A percentile compares a stretch with the other conserved stretches of the same genome.
These are phyloP conservation scores for Aegilops bicornis DNA, from an alignment of 176 grass and related monocot species.

Conservation along the genomic window DNA sequence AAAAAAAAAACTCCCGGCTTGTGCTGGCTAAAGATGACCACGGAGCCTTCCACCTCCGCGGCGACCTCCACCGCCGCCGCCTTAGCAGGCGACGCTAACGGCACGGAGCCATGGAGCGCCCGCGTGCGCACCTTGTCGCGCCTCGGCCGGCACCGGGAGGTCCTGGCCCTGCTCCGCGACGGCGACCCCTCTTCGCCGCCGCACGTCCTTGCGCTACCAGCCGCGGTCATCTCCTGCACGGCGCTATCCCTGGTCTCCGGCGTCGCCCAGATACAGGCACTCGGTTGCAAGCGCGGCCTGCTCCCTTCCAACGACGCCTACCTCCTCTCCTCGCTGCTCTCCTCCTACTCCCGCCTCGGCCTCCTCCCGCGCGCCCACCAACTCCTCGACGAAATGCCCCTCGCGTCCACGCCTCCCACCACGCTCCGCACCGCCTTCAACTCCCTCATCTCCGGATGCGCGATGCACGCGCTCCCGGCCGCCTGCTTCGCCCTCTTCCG, in stretches of 20 bases:
- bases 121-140: slow-evolving; percentile 38
- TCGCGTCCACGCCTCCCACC: slow-evolving; percentile 18
- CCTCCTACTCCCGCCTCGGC: slow-evolving; percentile 53
- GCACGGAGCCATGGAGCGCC: slow-evolving; percentile 39
- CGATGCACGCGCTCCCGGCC: slow-evolving; percentile 29
- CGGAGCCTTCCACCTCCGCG: slow-evolving; percentile 23
- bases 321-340: slow-evolving; percentile 54
- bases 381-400: slow-evolving; percentile 60
- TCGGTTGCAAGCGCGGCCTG: slow-evolving; percentile 51
- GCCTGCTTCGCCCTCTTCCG: slow-evolving; percentile 46
- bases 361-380: slow-evolving; percentile 47
- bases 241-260: slow-evolving; percentile 40
- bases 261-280: slow-evolving; percentile 50
- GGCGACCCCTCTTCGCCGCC: slow-evolving; percentile 35
- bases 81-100: neutral
- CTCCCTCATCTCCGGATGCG: slow-evolving; percentile 64
- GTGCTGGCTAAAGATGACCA: slow-evolving; percentile 12
- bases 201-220: slow-evolving; percentile 47
- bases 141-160: slow-evolving; percentile 44
- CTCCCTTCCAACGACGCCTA: slow-evolving; percentile 48
- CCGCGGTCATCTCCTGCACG: slow-evolving; percentile 52
- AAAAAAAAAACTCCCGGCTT: too few species aligned
- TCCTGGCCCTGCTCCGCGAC: slow-evolving; percentile 36
- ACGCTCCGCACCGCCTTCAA: slow-evolving; percentile 58
- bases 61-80: neutral